Percentiles rank a stretch among this genome's conserved stretches.
Conservation (phyloP, 768 basidiomycete species). For the Macrolepiota albuminosa region DNA sequence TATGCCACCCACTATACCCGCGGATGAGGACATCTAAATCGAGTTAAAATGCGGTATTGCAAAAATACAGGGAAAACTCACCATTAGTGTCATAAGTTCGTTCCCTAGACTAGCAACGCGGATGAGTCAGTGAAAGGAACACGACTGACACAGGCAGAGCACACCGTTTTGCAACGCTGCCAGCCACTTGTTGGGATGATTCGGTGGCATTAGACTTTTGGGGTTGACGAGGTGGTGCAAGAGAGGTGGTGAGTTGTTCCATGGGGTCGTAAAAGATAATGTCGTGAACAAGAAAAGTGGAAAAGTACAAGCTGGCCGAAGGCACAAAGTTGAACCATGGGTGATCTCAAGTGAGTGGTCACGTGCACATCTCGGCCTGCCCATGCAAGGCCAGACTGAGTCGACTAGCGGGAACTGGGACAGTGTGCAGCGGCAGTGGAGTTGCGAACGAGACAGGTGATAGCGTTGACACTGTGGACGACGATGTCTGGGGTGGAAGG, state of each 20-base stretch:
- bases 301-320: slow-evolving; percentile 11
- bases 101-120: slow-evolving; percentile 55
- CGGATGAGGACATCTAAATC: slow-evolving; percentile 79
- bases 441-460: too few species aligned
- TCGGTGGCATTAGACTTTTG: slow-evolving; percentile 55
- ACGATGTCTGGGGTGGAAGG: neutral
- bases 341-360: slow-evolving; percentile 6
- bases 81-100: slow-evolving; percentile 89
- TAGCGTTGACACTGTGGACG: neutral
- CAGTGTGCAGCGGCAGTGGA: neutral
- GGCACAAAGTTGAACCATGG: slow-evolving; percentile 10
- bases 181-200: slow-evolving; percentile 51
- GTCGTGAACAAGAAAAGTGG: slow-evolving; percentile 16
- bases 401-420: neutral
- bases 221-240: slow-evolving; percentile 52
- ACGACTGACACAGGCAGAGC: slow-evolving; percentile 12
- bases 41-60: neutral
- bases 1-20: slow-evolving; percentile 64
- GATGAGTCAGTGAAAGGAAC: slow-evolving; percentile 1
- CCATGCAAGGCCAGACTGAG: neutral
- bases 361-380: slow-evolving; percentile 5
- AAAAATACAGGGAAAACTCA: slow-evolving; percentile 26
- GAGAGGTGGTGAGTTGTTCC: slow-evolving; percentile 70
- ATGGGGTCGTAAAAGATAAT: slow-evolving; percentile 32
- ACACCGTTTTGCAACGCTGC: slow-evolving; percentile 83